Percentiles rank a stretch among this genome's conserved stretches.
phyloP scores from a whole-genome alignment of 179 eudicot species.

The Silene vulgaris region DNA sequence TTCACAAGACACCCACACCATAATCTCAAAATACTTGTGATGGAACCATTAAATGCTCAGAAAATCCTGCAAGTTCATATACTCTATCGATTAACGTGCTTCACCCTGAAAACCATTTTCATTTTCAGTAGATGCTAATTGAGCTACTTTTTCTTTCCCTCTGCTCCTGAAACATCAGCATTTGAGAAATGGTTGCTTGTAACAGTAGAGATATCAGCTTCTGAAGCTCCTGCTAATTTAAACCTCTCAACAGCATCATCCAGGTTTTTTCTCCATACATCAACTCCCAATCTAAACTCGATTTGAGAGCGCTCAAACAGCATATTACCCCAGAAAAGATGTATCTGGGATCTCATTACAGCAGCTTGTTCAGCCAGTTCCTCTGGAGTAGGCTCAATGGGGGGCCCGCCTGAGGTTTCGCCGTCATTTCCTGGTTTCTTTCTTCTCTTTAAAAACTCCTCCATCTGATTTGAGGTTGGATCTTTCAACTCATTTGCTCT shows the following conservation, averaged over 20 bases:
- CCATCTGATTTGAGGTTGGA: conserved; percentile 53
- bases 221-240: conserved; percentile 96
- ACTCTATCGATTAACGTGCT: conserved; percentile 14
- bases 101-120: conserved; percentile 27
- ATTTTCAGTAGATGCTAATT: conserved; percentile 13
- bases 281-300: conserved; percentile 57
- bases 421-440: conserved; percentile 53
- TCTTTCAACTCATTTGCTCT: conserved; percentile 75
- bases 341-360: conserved; percentile 93
- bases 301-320: conserved; percentile 85
- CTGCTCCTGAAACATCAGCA: conserved; percentile 32
- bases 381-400: conserved; percentile 60
- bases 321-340: conserved; percentile 96
- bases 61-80: conserved; percentile 14
- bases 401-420: conserved; percentile 40
- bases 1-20: conserved; percentile 1
- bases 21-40: conserved; percentile 9
- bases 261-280: conserved; percentile 62
- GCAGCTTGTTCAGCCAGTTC: conserved; percentile 89
- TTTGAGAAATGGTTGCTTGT: conserved; percentile 79
- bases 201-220: conserved; percentile 66
- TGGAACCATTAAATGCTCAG: not conserved
- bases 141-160: conserved; percentile 37
- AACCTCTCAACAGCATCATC: conserved; percentile 71
- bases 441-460: conserved; percentile 56